Conservation (phyloP, 1,284 basidiomycete genomes). For the Phaffia rhodozyma region DNA sequence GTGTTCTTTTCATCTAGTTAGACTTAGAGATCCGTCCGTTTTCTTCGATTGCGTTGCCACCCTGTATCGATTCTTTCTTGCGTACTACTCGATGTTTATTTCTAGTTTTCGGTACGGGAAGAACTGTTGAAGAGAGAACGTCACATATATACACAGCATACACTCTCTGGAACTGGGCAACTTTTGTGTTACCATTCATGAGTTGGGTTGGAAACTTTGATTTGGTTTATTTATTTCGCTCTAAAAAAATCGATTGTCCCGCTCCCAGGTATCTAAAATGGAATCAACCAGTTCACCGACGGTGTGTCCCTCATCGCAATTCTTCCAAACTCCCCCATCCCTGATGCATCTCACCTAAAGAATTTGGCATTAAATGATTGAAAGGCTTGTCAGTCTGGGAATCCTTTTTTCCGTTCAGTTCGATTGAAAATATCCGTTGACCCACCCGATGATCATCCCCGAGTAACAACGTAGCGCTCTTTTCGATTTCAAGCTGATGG, state of each 20-base stretch:
- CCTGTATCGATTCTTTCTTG: no score
- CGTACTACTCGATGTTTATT: no score
- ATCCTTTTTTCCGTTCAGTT: background rate
- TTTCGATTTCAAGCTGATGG: conserved; percentile 16
- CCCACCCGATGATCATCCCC: conserved; percentile 14
- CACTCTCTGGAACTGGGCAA: no score
- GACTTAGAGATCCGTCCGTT: background rate
- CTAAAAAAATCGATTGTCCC: no score
- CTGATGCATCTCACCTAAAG: conserved; percentile 10
- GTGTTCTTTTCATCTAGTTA: conserved; percentile 16
- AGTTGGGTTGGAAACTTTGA: no score
- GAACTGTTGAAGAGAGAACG: no score
- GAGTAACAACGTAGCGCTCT: conserved; percentile 24
- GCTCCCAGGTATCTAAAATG: background rate
- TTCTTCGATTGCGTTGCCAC: no score
- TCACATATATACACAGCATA: no score
- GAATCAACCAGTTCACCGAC: conserved; percentile 9
- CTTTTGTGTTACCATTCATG: no score
- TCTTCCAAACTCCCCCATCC: conserved; percentile 4
- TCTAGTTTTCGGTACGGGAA: no score
- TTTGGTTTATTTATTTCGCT: no score
- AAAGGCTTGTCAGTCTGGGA: background rate
- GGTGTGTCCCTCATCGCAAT: conserved; percentile 7
- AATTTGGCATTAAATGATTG: no score
- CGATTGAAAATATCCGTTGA: background rate